Percentiles rank a stretch among this genome's conserved stretches.
These are phyloP conservation scores for Aureobasidium sp. DNA, from an alignment of 2,329 filamentous ascomycete genomes.

Conservation along the genomic window DNA sequence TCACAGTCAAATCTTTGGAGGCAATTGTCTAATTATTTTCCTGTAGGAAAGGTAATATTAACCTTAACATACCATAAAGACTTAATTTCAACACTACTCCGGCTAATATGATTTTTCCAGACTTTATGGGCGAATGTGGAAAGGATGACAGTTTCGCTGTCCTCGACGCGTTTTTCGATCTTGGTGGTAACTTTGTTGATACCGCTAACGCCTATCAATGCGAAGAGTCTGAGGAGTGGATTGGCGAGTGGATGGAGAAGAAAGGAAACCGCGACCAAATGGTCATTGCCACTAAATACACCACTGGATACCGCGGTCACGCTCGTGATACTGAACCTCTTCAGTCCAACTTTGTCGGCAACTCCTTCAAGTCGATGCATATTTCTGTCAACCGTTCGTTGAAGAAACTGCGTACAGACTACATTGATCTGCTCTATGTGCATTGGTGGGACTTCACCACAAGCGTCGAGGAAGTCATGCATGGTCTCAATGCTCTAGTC, in stretches of 20 bases:
- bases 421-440: conserved; percentile 65
- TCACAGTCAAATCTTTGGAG: too few species aligned
- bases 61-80: conserved; percentile 34
- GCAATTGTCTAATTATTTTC: too few species aligned
- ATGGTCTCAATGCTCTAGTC: conserved; percentile 46
- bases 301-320: conserved; percentile 32
- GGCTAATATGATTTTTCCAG: conserved; percentile 33
- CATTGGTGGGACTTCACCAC: conserved; percentile 50
- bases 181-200: conserved; percentile 80
- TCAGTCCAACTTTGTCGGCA: conserved; percentile 36
- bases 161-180: conserved; percentile 70
- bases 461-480: conserved; percentile 50
- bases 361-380: conserved; percentile 42
- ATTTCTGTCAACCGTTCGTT: conserved; percentile 41
- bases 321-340: conserved; percentile 22
- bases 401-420: conserved; percentile 63
- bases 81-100: conserved; percentile 34
- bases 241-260: conserved; percentile 49
- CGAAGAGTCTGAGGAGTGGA: conserved; percentile 46
- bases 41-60: conserved; percentile 38
- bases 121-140: conserved; percentile 71
- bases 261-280: conserved; percentile 43
- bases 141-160: conserved; percentile 69
- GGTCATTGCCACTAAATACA: conserved; percentile 47
- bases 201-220: conserved; percentile 50